These are phyloP conservation scores for Pyricularia pennisetigena DNA, from an alignment of 2,329 filamentous ascomycete species.

Conservation along the genomic window DNA sequence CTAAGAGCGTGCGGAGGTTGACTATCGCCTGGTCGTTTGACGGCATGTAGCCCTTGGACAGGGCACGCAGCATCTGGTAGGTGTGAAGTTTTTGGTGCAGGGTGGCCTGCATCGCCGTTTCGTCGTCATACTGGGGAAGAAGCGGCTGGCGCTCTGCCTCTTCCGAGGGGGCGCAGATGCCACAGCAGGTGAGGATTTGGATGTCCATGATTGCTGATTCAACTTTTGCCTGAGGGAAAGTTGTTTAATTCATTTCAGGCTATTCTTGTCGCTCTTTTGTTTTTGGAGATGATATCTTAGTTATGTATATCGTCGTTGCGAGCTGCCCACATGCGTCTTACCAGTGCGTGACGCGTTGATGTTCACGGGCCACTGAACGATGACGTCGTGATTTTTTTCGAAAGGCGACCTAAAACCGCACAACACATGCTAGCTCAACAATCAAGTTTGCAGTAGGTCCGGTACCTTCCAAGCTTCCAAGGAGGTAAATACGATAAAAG, in stretches of 20 bases:
- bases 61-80: constrained; percentile 81
- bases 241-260: background rate
- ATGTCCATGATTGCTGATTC: background rate
- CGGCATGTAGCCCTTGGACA: constrained; percentile 82
- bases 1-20: constrained; percentile 70
- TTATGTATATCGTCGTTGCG: background rate
- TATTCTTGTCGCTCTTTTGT: background rate
- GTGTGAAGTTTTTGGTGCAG: constrained; percentile 85
- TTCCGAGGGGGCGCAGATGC: constrained; percentile 8
- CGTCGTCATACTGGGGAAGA: constrained; percentile 73
- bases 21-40: constrained; percentile 76
- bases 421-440: background rate
- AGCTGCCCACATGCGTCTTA: background rate
- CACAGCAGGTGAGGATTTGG: constrained; percentile 5
- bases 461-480: too few relatives aligned
- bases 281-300: background rate
- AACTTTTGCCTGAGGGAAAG: background rate
- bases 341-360: background rate
- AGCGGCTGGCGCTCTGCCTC: constrained; percentile 53
- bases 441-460: too few relatives aligned
- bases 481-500: too few relatives aligned
- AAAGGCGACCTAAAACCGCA: background rate
- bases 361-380: background rate
- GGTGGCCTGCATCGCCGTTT: constrained; percentile 65
- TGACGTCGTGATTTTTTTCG: background rate